These are phyloP conservation scores for Cladorrhinum samala DNA, from an alignment of 495 filamentous ascomycete species.

Conservation along the genomic window DNA sequence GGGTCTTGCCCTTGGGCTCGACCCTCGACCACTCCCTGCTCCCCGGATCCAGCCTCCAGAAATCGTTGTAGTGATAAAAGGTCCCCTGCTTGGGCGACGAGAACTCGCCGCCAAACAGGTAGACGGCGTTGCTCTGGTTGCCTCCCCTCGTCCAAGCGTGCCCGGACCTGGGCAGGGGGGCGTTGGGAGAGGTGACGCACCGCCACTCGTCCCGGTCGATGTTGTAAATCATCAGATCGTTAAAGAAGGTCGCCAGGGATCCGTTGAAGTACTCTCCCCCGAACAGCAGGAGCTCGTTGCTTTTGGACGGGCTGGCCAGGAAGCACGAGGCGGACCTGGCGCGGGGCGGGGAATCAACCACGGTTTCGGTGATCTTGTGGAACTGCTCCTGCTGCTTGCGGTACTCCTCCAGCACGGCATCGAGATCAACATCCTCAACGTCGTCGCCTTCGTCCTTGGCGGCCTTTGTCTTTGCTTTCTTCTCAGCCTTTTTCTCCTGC, in stretches of 20 bases:
- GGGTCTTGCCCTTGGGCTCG: constrained; percentile 79
- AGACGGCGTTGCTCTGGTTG: constrained; percentile 72
- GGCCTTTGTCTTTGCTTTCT: constrained; percentile 52
- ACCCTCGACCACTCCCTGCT: constrained; percentile 84
- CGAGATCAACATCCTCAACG: constrained; percentile 87
- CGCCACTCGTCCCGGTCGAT: constrained; percentile 85
- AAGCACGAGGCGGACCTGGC: constrained; percentile 73
- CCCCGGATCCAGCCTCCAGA: constrained; percentile 82
- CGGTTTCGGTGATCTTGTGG: constrained; percentile 81
- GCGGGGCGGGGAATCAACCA: constrained; percentile 63
- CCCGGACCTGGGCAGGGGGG: constrained; percentile 81
- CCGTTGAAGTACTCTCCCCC: constrained; percentile 72
- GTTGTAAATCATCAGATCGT: constrained; percentile 80
- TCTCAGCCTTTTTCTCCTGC: constrained; percentile 57
- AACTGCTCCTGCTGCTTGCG: constrained; percentile 78
- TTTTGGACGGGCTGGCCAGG: constrained; percentile 75
- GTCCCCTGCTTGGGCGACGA: constrained; percentile 84
- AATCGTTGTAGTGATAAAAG: constrained; percentile 98
- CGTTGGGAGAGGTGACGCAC: constrained; percentile 81
- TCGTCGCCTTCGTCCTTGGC: constrained; percentile 61
- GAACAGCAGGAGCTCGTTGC: constrained; percentile 85
- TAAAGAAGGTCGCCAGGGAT: constrained; percentile 57
- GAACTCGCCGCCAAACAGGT: constrained; percentile 80
- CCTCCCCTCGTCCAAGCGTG: constrained; percentile 89
- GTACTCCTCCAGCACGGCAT: constrained; percentile 94